Base-by-base conservation (phyloP, 75 land plant genomes). In the Pinus tabuliformis region DNA sequence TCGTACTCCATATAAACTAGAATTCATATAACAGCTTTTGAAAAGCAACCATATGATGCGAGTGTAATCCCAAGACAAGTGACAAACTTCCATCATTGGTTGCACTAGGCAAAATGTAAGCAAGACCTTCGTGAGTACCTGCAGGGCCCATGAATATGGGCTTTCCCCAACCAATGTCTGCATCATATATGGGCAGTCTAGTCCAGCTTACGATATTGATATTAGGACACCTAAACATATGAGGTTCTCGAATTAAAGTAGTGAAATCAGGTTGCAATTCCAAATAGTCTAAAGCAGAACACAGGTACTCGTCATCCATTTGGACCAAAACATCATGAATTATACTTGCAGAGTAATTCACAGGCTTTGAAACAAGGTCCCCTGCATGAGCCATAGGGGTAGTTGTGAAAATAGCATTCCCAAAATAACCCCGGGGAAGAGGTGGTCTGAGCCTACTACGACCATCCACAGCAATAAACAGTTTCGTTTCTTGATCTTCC, bases 151-250 rank as follows among this genome's bases (percentile, higher is more conserved):
- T 85, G 77, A 83, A 88, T 7, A 83, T 76, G 45, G 92, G 90
- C 42, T 78, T 22, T 0, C 95, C 95, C 95, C 95, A 92, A 39
- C 95, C 95, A 73, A 92, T 89, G 75, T 90, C 90, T 36, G 86
- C 90, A 20, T 88, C 89, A 76, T 89, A 75, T 26, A 92, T 77
- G n/a, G 90, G 89, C 83, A 92, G 62, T 59, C 84, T 59, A 18
- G 71, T 74, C 95, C 93, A 93, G 78, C 89, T 90, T 56, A 79
- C 80, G 49, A 93, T 81, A 24, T 79, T 85, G 2, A 93, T 56
- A 73, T 93, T 93, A 16, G 95, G 95, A 59, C 85, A 82, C 68
- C 79, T 30, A 63, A 88, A 90, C 11, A 85, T 84, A 64, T 80
- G 85, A 0, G 89, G 85, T 18, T 92, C 94, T 28, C 88, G 66